A percentile compares a stretch with the other conserved stretches of the same genome.
phyloP scores from a whole-genome alignment of 192 early-diverging fungal genomes.

The Coemansia sp. region DNA sequence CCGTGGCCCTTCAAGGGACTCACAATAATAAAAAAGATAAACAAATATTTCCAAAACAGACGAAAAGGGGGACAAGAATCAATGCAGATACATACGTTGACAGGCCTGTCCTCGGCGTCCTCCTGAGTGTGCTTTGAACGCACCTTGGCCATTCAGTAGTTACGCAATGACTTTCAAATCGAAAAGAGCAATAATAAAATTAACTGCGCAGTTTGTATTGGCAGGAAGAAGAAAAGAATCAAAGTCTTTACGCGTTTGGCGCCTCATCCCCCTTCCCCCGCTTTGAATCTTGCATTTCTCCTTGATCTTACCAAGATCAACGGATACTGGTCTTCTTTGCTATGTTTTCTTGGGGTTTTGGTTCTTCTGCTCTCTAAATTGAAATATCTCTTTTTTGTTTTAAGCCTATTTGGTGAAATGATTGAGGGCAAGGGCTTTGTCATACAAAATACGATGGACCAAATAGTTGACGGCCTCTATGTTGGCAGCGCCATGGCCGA shows the following conservation, averaged over 20 bases:
- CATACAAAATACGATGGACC: conserved; percentile 50
- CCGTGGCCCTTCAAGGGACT: not conserved
- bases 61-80: not conserved
- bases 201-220: not conserved
- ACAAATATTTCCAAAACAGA: not conserved
- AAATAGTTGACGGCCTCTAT: conserved; percentile 44
- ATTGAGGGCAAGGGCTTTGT: conserved; percentile 48
- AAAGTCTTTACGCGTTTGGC: not conserved
- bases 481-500: conserved; percentile 58
- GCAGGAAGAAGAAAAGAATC: not conserved
- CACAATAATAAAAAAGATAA: not conserved
- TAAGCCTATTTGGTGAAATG: conserved; percentile 4
- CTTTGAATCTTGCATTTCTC: no score
- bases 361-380: not conserved
- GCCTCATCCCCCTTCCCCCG: no score
- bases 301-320: not conserved
- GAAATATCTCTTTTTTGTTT: not conserved
- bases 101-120: conserved; percentile 9
- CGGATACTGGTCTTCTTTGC: not conserved
- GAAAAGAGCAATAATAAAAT: not conserved
- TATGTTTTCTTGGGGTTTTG: no score
- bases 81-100: conserved; percentile 4
- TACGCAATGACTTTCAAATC: not conserved
- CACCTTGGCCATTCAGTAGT: conserved; percentile 28
- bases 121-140: conserved; percentile 37